phyloP scores from a whole-genome alignment of 768 basidiomycete species.

The Leucocoprinus sp. region DNA sequence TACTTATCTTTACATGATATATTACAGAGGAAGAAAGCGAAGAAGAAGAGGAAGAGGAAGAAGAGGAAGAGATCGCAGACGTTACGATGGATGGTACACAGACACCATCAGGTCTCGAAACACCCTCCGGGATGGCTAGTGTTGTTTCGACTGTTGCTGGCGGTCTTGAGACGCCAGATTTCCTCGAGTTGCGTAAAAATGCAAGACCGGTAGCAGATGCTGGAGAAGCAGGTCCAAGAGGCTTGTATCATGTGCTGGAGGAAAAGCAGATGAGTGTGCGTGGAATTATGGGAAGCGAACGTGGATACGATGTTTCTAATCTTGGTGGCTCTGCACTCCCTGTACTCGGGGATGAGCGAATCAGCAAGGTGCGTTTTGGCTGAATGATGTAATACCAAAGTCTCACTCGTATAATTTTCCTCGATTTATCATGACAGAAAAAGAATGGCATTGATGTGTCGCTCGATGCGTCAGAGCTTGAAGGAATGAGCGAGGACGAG shows the following conservation, averaged over 20 bases:
- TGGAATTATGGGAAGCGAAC: slow-evolving; percentile 95
- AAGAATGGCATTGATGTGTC: slow-evolving; percentile 93
- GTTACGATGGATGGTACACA: slow-evolving; percentile 72
- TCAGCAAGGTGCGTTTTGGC: slow-evolving; percentile 66
- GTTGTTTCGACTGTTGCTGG: slow-evolving; percentile 96
- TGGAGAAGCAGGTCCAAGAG: slow-evolving; percentile 52
- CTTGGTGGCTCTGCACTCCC: slow-evolving; percentile 54
- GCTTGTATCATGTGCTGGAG: slow-evolving; percentile 90
- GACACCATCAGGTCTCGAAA: slow-evolving; percentile 92
- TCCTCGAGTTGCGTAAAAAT: slow-evolving; percentile 84
- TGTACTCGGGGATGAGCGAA: slow-evolving; percentile 88
- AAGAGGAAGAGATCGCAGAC: slow-evolving; percentile 58
- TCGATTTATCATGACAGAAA: slow-evolving; percentile 40
- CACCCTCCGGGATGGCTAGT: slow-evolving; percentile 91
- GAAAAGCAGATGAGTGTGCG: slow-evolving; percentile 82
- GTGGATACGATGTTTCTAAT: slow-evolving; percentile 84
- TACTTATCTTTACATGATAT: neutral
- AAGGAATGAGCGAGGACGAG: slow-evolving; percentile 87
- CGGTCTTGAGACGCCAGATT: slow-evolving; percentile 96
- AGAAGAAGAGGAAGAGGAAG: slow-evolving; percentile 42
- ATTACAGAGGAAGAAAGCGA: slow-evolving; percentile 42
- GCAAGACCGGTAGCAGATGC: slow-evolving; percentile 55
- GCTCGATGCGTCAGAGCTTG: slow-evolving; percentile 79
- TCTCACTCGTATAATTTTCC: too few species aligned
- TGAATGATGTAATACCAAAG: too few species aligned